Conservation (phyloP, 768 basidiomycete genomes). For the Tylopilus vinaceipallidus region DNA sequence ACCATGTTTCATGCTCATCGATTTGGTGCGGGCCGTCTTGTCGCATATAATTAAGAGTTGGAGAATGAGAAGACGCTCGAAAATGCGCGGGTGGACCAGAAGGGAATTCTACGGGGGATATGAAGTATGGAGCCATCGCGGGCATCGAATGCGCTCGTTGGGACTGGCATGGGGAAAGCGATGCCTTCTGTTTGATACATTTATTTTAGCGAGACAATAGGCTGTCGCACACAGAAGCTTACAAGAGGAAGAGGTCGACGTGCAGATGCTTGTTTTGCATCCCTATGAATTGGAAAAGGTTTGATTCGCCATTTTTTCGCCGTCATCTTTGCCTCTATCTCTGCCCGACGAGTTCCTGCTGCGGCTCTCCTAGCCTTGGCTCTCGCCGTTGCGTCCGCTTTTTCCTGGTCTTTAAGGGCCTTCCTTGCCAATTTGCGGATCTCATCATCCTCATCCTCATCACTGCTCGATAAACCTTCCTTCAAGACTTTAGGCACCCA, state of each 20-base stretch:
- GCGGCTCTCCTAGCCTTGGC: slow-evolving; percentile 19
- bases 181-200: slow-evolving; percentile 7
- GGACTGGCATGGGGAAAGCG: slow-evolving; percentile 1
- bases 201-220: not conserved
- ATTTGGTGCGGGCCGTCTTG: slow-evolving; percentile 15
- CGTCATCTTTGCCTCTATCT: slow-evolving; percentile 12
- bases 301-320: slow-evolving; percentile 20
- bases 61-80: slow-evolving; percentile 13
- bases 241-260: slow-evolving; percentile 4
- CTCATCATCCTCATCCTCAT: slow-evolving; percentile 40
- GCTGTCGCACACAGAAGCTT: slow-evolving; percentile 3
- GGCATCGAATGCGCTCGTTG: slow-evolving; percentile 14
- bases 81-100: not conserved
- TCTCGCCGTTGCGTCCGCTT: slow-evolving; percentile 16
- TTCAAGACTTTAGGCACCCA: slow-evolving; percentile 39
- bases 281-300: slow-evolving; percentile 25
- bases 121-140: slow-evolving; percentile 1
- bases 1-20: slow-evolving; percentile 4
- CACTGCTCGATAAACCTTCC: slow-evolving; percentile 39
- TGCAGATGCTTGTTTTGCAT: not conserved
- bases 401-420: slow-evolving; percentile 32
- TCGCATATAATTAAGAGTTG: slow-evolving; percentile 6
- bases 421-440: slow-evolving; percentile 33
- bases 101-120: slow-evolving; percentile 7
- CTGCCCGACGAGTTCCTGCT: slow-evolving; percentile 13